Base-by-base conservation (phyloP, 768 basidiomycete species). In the Pisolithus orientalis region DNA sequence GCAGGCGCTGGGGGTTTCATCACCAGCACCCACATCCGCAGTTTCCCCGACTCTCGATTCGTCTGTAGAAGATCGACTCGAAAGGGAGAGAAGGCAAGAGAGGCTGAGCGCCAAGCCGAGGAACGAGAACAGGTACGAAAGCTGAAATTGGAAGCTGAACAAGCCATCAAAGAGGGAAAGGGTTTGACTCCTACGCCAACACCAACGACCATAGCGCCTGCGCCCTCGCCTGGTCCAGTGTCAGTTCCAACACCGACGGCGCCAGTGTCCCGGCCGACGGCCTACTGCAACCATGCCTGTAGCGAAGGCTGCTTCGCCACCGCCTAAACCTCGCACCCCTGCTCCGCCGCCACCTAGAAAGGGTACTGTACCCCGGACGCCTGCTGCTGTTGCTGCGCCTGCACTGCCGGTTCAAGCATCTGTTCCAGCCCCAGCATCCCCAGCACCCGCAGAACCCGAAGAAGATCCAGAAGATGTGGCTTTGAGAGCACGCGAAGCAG, bases 21-120 rank as follows among this genome's bases (percentile, higher is more conserved):
- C 79, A 1, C 65, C 74, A 10, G 39, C 71, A 0, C 59, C 75
- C 6, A 32, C 49, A 6, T 28, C 57, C 5, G 69, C 74, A 0
- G 58, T 77, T 13, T 69, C 79, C 28, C 65, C 81, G 6, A 68
- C 75, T 11, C 73, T 94, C 9, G 94, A 96, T 65, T 84, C 80
- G 6, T 79, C 76, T 49, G 91, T 96, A 3, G 88, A 92, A 63
- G 89, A 94, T 57, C 75, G 94, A 9, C 77, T 98, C 5, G 84
- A 80, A 37, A 76, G 83, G 59, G 95, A 98, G 62, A 91, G 65
- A 91, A 89, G 66, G 81, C 80, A 0, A 78, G 75, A 51, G 72
- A 77, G 45, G 94, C 92, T 0, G 94, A 96, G 66, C 78, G 77
- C 56, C 84, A 88, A 59, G 86, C 87, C 2, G 86, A 87, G 57